phyloP scores from a whole-genome alignment of 192 early-diverging fungal species.

The Hyaloraphidium curvatum region DNA sequence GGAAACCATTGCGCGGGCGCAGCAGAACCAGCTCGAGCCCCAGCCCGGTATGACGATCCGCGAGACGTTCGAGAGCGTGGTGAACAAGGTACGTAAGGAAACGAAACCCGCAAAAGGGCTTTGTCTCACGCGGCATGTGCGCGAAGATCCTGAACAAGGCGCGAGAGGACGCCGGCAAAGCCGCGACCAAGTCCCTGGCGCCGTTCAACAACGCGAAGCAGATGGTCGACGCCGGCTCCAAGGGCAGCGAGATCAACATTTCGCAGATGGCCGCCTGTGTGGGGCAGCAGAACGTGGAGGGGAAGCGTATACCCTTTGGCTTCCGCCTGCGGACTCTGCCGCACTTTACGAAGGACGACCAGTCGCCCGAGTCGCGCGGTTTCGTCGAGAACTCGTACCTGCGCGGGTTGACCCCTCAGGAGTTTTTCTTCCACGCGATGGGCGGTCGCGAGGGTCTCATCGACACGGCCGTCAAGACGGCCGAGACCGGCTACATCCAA shows the following conservation, averaged over 20 bases:
- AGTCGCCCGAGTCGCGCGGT: slow-evolving; percentile 72
- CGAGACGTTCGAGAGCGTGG: slow-evolving; percentile 87
- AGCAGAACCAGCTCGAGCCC: slow-evolving; percentile 60
- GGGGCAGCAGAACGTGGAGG: slow-evolving; percentile 99
- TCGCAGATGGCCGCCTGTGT: slow-evolving; percentile 98
- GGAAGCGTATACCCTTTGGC: slow-evolving; percentile 92
- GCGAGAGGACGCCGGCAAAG: slow-evolving; percentile 79
- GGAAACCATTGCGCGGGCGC: slow-evolving; percentile 60
- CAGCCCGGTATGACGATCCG: slow-evolving; percentile 82
- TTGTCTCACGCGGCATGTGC: too few relatives aligned
- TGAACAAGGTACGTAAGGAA: too few relatives aligned
- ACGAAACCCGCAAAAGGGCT: too few relatives aligned
- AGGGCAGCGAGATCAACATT: slow-evolving; percentile 89
- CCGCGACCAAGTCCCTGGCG: slow-evolving; percentile 57
- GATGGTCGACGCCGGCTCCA: slow-evolving; percentile 92
- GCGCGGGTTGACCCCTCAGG: slow-evolving; percentile 83
- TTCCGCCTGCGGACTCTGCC: slow-evolving; percentile 88
- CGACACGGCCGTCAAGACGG: slow-evolving; percentile 95
- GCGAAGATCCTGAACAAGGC: slow-evolving; percentile 79
- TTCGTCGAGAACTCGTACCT: slow-evolving; percentile 82
- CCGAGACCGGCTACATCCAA: slow-evolving; percentile 99
- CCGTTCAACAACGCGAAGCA: slow-evolving; percentile 90
- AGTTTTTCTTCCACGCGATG: slow-evolving; percentile 99
- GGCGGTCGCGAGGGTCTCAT: slow-evolving; percentile 99
- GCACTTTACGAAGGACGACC: slow-evolving; percentile 96